These are phyloP conservation scores for Pichia rugopelliculosa DNA, from an alignment of 805 yeast genomes.

Conservation along the genomic window DNA sequence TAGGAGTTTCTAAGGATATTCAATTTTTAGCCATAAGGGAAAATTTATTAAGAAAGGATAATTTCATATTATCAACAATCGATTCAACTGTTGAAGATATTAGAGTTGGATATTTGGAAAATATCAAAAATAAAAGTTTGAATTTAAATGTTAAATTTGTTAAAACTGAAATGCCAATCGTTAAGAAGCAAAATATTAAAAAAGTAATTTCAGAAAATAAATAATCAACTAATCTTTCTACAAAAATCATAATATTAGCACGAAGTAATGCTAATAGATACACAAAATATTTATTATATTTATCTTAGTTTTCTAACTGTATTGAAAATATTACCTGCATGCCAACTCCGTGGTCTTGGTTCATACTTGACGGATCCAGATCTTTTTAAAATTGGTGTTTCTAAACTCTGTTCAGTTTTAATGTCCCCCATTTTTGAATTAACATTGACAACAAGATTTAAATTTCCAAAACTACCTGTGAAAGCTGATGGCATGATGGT, in stretches of 20 bases:
- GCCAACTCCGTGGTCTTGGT: conserved; percentile 10
- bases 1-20: conserved; percentile 8
- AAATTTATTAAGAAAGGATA: conserved; percentile 10
- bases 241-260: background rate
- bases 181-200: conserved; percentile 15
- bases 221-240: background rate
- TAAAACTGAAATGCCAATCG: conserved; percentile 40
- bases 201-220: background rate
- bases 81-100: conserved; percentile 18
- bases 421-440: background rate
- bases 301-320: conserved; percentile 6
- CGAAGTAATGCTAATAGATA: background rate
- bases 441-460: background rate
- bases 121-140: conserved; percentile 12
- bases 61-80: conserved; percentile 13
- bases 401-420: background rate
- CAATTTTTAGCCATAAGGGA: conserved; percentile 13
- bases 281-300: background rate
- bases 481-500: background rate
- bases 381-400: background rate
- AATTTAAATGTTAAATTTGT: conserved; percentile 33
- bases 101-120: conserved; percentile 20
- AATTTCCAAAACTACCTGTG: background rate
- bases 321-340: conserved; percentile 6
- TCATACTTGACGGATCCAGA: background rate